These are phyloP conservation scores for Fusarium beomiforme DNA, from an alignment of 2,329 filamentous ascomycete species.

Conservation along the genomic window DNA sequence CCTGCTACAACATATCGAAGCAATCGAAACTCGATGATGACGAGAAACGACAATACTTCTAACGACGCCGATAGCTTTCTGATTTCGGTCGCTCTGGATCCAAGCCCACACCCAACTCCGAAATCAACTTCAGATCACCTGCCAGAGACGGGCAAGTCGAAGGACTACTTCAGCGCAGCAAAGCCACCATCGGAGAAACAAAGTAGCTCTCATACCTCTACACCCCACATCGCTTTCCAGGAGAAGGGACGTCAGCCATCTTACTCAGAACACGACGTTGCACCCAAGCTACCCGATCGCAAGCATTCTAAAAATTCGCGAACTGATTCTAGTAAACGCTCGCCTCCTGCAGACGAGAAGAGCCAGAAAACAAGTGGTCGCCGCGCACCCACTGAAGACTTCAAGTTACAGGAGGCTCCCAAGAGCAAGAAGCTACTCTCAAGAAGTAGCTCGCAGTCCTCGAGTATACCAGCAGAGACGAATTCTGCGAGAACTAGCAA, in stretches of 20 bases:
- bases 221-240: slow-evolving; percentile 92
- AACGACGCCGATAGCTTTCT: slow-evolving; percentile 75
- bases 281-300: slow-evolving; percentile 57
- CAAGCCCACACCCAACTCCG: slow-evolving; percentile 69
- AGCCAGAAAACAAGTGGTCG: slow-evolving; percentile 49
- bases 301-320: slow-evolving; percentile 58
- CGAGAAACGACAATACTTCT: slow-evolving; percentile 56
- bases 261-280: slow-evolving; percentile 62
- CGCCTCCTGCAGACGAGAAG: slow-evolving; percentile 52
- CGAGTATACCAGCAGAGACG: slow-evolving; percentile 51
- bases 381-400: slow-evolving; percentile 64
- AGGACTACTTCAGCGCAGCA: slow-evolving; percentile 66
- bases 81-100: slow-evolving; percentile 80
- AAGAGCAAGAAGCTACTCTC: slow-evolving; percentile 64
- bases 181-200: slow-evolving; percentile 59
- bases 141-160: slow-evolving; percentile 57
- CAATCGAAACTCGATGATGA: slow-evolving; percentile 77
- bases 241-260: slow-evolving; percentile 75
- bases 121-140: slow-evolving; percentile 61
- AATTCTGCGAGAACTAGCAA: slow-evolving; percentile 50
- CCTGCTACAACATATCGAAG: slow-evolving; percentile 82
- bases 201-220: slow-evolving; percentile 64
- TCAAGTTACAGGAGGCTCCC: slow-evolving; percentile 84
- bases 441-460: slow-evolving; percentile 57
- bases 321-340: slow-evolving; percentile 47